phyloP scores from a whole-genome alignment of 441 rosid species.

The Kokia cookei region DNA sequence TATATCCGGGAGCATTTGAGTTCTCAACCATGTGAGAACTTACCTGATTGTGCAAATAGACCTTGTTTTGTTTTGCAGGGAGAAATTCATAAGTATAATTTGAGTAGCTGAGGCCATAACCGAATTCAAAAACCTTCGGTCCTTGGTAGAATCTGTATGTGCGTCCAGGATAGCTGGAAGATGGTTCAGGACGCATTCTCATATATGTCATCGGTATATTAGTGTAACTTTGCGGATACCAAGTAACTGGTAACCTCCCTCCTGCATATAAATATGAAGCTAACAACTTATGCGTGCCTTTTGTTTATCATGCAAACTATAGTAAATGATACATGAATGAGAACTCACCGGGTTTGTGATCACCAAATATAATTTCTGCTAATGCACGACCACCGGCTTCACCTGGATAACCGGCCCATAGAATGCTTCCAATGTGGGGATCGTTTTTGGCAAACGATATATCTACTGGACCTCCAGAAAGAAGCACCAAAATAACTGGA shows the following conservation, averaged over 20 bases:
- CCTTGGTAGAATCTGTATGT: slow-evolving; percentile 76
- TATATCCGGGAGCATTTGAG: background rate
- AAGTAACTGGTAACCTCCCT: slow-evolving; percentile 77
- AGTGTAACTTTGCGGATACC: slow-evolving; percentile 64
- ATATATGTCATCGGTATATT: slow-evolving; percentile 74
- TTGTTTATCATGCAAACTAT: background rate
- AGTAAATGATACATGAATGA: background rate
- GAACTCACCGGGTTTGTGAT: slow-evolving; percentile 64
- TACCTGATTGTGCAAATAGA: slow-evolving; percentile 5
- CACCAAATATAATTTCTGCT: slow-evolving; percentile 77
- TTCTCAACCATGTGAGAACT: slow-evolving; percentile 1
- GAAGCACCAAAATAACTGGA: slow-evolving; percentile 56
- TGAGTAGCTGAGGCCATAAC: slow-evolving; percentile 75
- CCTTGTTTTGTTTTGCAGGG: slow-evolving; percentile 10
- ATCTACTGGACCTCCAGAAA: slow-evolving; percentile 79
- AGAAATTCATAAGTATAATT: slow-evolving; percentile 44
- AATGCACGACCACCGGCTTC: slow-evolving; percentile 77
- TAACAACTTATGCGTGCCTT: background rate
- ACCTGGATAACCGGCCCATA: slow-evolving; percentile 93
- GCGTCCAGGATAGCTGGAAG: slow-evolving; percentile 69
- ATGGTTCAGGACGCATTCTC: slow-evolving; percentile 69
- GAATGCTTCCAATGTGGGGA: slow-evolving; percentile 51
- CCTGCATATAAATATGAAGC: slow-evolving; percentile 31
- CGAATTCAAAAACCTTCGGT: slow-evolving; percentile 53
- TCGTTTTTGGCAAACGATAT: slow-evolving; percentile 48